Percentiles rank a stretch among this genome's conserved stretches.
phyloP scores from a whole-genome alignment of 768 basidiomycete species.

The Auricularia heimuer region DNA sequence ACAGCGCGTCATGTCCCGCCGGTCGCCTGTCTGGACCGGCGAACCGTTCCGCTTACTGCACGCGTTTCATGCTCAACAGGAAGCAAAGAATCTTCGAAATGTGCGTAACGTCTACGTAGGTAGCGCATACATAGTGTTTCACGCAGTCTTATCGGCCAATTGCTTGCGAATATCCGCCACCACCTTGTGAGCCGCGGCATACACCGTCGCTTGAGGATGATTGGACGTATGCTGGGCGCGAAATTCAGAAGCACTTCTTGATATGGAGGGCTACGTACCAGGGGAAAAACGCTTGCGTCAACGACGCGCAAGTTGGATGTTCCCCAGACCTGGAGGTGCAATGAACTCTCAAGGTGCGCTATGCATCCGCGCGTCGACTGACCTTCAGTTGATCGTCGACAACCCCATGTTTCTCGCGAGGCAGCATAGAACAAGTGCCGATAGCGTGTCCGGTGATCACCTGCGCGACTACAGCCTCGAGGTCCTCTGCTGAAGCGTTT shows the following conservation, averaged over 20 bases:
- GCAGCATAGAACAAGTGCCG: slow-evolving; percentile 54
- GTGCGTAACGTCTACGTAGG: background rate
- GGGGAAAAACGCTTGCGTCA: slow-evolving; percentile 43
- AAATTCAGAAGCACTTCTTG: background rate
- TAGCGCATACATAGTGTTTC: background rate
- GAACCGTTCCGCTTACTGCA: no score
- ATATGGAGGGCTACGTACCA: slow-evolving; percentile 10
- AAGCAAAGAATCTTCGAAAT: no score
- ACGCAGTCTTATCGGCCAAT: background rate
- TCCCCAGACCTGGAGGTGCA: slow-evolving; percentile 41
- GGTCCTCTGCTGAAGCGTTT: background rate
- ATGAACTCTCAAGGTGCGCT: background rate
- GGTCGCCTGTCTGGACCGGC: no score
- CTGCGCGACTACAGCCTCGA: background rate
- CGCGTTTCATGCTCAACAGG: no score
- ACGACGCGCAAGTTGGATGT: slow-evolving; percentile 50
- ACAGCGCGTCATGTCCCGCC: no score
- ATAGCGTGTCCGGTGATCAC: slow-evolving; percentile 22
- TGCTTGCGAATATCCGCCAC: background rate
- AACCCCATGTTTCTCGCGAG: slow-evolving; percentile 47
- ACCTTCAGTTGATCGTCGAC: slow-evolving; percentile 51
- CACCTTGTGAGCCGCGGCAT: background rate
- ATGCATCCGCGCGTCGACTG: background rate
- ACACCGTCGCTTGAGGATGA: slow-evolving; percentile 1
- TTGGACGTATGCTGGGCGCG: background rate